Evolutionary conservation across 805 yeast genomes (phyloP).

Genomic region (Barnettozyma sp.): DNA sequence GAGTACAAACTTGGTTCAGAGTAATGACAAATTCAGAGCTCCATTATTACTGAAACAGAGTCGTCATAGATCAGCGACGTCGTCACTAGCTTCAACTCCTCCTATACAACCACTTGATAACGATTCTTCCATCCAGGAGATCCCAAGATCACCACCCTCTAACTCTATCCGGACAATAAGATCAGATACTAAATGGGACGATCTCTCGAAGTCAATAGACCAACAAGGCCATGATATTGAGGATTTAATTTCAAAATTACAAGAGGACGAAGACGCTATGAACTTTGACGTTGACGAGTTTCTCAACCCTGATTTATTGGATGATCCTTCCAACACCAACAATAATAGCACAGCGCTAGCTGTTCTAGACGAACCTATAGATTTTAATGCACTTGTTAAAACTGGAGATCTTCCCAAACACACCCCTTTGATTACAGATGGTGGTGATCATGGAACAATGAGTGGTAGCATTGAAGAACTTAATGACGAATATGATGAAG

Average conservation of each 20-base stretch:
- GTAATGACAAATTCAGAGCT: constrained; percentile 13
- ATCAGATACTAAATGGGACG: constrained; percentile 1
- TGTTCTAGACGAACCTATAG: constrained; percentile 1
- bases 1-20: constrained; percentile 3
- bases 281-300: constrained; percentile 3
- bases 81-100: constrained; percentile 5
- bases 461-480: neutral
- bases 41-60: constrained; percentile 19
- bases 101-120: neutral
- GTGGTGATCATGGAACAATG: neutral
- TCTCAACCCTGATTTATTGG: neutral
- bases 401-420: neutral
- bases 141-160: constrained; percentile 3
- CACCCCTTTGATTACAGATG: neutral
- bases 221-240: constrained; percentile 5
- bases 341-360: neutral
- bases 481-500: neutral
- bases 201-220: constrained; percentile 1
- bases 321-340: neutral
- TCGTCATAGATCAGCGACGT: constrained; percentile 12
- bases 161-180: neutral
- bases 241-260: constrained; percentile 1
- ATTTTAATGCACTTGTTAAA: neutral
- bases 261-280: constrained; percentile 1
- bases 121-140: constrained; percentile 3